Percentiles rank a stretch among this genome's conserved stretches.
phyloP scores from a whole-genome alignment of 2,329 filamentous ascomycete species.

The Penicillium sp. region DNA sequence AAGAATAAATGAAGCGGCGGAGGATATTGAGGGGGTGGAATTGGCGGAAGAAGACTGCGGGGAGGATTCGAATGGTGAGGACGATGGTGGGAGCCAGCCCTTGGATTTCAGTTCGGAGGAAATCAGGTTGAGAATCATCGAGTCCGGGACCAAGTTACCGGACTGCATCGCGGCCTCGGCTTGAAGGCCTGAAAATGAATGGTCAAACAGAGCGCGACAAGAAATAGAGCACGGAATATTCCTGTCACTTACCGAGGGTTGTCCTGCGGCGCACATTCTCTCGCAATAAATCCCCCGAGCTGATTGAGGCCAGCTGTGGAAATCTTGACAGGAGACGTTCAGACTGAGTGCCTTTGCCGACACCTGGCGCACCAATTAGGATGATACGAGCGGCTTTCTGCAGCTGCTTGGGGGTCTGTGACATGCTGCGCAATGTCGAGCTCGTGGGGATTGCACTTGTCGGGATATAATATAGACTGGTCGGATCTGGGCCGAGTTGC shows the following conservation, averaged over 20 bases:
- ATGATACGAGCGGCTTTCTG: slow-evolving; percentile 84
- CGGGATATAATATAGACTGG: slow-evolving; percentile 5
- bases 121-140: slow-evolving; percentile 86
- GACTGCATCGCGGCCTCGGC: slow-evolving; percentile 83
- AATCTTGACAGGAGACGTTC: slow-evolving; percentile 81
- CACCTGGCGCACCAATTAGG: slow-evolving; percentile 89
- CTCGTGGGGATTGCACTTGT: not conserved
- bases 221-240: too few species aligned
- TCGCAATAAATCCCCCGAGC: slow-evolving; percentile 85
- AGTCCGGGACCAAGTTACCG: slow-evolving; percentile 84
- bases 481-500: not conserved
- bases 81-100: slow-evolving; percentile 65
- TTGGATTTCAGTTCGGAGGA: slow-evolving; percentile 78
- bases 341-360: slow-evolving; percentile 94
- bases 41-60: slow-evolving; percentile 4
- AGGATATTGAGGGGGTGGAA: slow-evolving; percentile 53
- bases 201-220: too few species aligned
- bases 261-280: slow-evolving; percentile 88
- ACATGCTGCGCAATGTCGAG: slow-evolving; percentile 18
- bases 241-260: slow-evolving; percentile 60
- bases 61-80: slow-evolving; percentile 1
- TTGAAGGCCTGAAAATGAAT: slow-evolving; percentile 91
- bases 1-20: slow-evolving; percentile 82
- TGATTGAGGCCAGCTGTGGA: slow-evolving; percentile 83
- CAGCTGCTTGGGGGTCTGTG: slow-evolving; percentile 49